Evolutionary conservation across 1,284 basidiomycete genomes (phyloP), one percentile per base, ranked within the genome.

Genomic region (Stereum hirsutum): DNA sequence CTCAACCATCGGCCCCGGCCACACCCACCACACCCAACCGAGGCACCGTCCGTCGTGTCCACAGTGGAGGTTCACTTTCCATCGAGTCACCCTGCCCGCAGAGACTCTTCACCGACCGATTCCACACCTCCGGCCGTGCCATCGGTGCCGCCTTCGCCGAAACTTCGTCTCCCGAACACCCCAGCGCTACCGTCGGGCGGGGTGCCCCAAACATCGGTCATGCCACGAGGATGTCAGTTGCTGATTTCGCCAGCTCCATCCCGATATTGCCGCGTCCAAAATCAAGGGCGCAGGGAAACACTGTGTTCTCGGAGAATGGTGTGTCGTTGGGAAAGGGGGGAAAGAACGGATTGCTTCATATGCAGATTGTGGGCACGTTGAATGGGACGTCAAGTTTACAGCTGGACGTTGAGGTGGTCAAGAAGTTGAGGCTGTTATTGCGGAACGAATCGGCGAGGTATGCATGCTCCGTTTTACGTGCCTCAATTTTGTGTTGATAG

Each of bases 361-460:
- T 69, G 6, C 76, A 72, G 50, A 76, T 84, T 53, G 76, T 77
- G 52, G 79, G 73, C 49, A 66, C 83, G 39, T 63, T 89, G 19
- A 69, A 70, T 1, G 70, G 75, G 4, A 76, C 75, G 27, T 86
- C 83, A 14, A 87, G 78, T 49, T 72, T 73, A 7, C 62, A 74
- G 27, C 62, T 89, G n/a, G 83, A 88, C 17, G 60, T 91, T 0
- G 85, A 89, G 48, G 64, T 71, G 5, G 69, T 87, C 26, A 89
- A 90, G 62, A 89, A 88, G 57, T 57, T 92, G 34, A 69, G 84
- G 45, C 60, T 95, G 47, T 59, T 94, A 50, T 66, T 96, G 21
- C 68, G 93, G 46, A 93, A 94, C 54, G 93, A 96, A 60, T 72
- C 81, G 6, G 89, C 92, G 5, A 76, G 69, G 89, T 89, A 57